These are phyloP conservation scores for Panicum miliaceum DNA, from an alignment of 176 grass and related monocot genomes.

Conservation along the genomic window DNA sequence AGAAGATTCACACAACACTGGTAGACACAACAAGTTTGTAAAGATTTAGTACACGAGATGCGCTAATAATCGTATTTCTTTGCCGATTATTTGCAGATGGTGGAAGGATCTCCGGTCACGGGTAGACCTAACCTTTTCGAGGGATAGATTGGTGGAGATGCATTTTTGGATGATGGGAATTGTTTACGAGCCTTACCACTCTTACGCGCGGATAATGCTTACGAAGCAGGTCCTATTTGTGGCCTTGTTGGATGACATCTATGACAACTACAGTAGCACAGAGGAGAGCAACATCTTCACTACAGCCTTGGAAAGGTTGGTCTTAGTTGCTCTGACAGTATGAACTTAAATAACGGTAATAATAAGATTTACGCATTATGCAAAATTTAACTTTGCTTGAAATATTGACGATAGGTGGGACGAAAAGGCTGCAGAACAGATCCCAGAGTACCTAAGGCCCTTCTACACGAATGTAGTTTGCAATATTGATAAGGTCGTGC, in stretches of 20 bases:
- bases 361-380: no score
- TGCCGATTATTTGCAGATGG: slow-evolving; percentile 37
- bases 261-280: slow-evolving; percentile 49
- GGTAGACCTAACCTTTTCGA: slow-evolving; percentile 5
- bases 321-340: no score
- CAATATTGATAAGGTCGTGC: not conserved
- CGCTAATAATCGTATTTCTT: no score
- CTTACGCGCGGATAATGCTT: slow-evolving; percentile 36
- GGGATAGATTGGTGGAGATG: slow-evolving; percentile 47
- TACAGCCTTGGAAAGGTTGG: slow-evolving; percentile 52
- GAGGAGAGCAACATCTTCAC: slow-evolving; percentile 49
- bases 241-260: slow-evolving; percentile 54
- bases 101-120: slow-evolving; percentile 36
- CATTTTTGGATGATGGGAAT: slow-evolving; percentile 50
- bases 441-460: not conserved
- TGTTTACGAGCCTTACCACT: slow-evolving; percentile 49
- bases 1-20: no score
- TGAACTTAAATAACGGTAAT: no score
- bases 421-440: not conserved
- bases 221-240: slow-evolving; percentile 7
- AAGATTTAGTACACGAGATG: no score
- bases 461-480: slow-evolving; percentile 3
- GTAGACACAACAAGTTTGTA: no score
- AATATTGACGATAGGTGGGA: slow-evolving; percentile 38
- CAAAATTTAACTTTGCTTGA: not conserved